A percentile compares a stretch with the other conserved stretches of the same genome.
phyloP scores from a whole-genome alignment of 495 filamentous ascomycete species.

The Corynascus novoguineensis region DNA sequence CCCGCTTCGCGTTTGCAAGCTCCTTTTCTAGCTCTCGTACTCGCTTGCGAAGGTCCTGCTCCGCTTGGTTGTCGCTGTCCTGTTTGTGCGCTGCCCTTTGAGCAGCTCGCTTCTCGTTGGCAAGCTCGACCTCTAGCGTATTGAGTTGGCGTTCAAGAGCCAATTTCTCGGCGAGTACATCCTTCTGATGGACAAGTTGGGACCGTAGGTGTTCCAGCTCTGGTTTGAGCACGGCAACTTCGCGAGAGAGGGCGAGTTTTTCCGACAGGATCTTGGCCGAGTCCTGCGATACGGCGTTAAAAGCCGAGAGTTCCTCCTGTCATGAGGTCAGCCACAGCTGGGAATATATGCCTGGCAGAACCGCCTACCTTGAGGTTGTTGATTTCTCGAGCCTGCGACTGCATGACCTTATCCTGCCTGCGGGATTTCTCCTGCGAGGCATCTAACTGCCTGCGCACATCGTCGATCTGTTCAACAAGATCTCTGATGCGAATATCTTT shows the following conservation, averaged over 20 bases:
- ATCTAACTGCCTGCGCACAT: constrained; percentile 54
- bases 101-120: constrained; percentile 65
- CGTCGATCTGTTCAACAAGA: constrained; percentile 51
- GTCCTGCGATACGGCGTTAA: constrained; percentile 57
- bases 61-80: constrained; percentile 35
- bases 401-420: constrained; percentile 50
- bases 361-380: constrained; percentile 58
- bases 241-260: constrained; percentile 66
- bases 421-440: constrained; percentile 50
- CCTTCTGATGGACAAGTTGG: constrained; percentile 61
- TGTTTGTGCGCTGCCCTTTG: constrained; percentile 55
- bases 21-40: constrained; percentile 47
- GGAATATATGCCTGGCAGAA: background rate
- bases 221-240: constrained; percentile 62
- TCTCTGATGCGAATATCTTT: constrained; percentile 54
- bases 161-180: constrained; percentile 65
- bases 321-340: background rate
- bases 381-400: constrained; percentile 57
- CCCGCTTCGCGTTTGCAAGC: constrained; percentile 46
- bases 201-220: constrained; percentile 73
- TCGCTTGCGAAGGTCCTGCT: constrained; percentile 43
- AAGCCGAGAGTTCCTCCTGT: constrained; percentile 61
- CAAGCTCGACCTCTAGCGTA: constrained; percentile 71
- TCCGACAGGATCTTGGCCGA: constrained; percentile 67
- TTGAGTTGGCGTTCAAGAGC: constrained; percentile 68